Evolutionary conservation across 2,329 filamentous ascomycete species (phyloP).

Genomic region (Xylariaceae sp.): DNA sequence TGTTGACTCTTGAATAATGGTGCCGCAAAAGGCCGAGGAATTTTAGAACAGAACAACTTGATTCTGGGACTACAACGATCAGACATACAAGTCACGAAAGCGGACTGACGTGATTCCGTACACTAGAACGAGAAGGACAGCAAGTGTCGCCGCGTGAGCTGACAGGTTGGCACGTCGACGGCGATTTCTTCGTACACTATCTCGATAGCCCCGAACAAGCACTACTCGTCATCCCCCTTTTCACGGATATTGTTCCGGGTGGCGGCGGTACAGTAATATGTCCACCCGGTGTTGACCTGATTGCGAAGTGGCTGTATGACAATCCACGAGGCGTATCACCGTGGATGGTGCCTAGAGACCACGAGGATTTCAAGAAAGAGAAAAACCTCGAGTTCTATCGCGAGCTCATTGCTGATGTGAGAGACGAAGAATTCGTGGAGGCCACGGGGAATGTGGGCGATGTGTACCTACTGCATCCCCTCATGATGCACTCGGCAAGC

Average conservation of each 20-base stretch:
- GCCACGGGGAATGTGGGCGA: constrained; percentile 51
- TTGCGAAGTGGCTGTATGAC: constrained; percentile 56
- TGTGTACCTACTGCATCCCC: constrained; percentile 55
- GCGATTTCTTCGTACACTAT: constrained; percentile 70
- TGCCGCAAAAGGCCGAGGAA: too few relatives aligned
- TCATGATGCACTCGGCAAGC: constrained; percentile 56
- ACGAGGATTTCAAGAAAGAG: constrained; percentile 42
- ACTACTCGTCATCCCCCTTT: constrained; percentile 64
- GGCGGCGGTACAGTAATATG: constrained; percentile 65
- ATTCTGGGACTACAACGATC: too few relatives aligned
- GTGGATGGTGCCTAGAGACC: constrained; percentile 56
- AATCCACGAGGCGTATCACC: constrained; percentile 64
- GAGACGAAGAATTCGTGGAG: constrained; percentile 44
- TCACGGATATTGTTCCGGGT: constrained; percentile 56
- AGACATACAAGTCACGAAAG: too few relatives aligned
- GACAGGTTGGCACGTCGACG: constrained; percentile 63
- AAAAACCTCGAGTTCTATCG: constrained; percentile 44
- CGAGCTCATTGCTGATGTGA: constrained; percentile 34
- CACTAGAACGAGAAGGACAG: constrained; percentile 42
- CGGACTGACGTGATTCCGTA: too few relatives aligned
- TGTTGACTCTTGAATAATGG: too few relatives aligned
- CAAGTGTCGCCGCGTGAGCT: constrained; percentile 50
- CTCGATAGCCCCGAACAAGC: constrained; percentile 68
- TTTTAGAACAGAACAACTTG: too few relatives aligned
- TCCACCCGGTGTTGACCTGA: constrained; percentile 51